phyloP scores from a whole-genome alignment of 2,329 filamentous ascomycete species.

The Delphinella strobiligena region DNA sequence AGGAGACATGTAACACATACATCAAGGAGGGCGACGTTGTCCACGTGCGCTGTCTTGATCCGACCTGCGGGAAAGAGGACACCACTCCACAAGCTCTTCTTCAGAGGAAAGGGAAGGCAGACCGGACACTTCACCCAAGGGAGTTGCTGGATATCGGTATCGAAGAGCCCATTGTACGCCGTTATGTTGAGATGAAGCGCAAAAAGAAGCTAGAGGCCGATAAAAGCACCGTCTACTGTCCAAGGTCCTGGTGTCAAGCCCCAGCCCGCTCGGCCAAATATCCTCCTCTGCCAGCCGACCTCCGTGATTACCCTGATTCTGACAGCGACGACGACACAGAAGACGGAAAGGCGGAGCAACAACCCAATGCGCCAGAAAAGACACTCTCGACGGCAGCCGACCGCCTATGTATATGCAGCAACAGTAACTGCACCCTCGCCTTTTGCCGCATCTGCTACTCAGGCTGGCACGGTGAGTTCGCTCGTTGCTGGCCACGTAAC shows the following conservation, averaged over 20 bases:
- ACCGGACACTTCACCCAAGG: conserved; percentile 62
- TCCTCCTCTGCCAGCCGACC: conserved; percentile 31
- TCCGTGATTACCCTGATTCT: conserved; percentile 27
- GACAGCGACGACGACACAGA: conserved; percentile 23
- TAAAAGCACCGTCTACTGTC: conserved; percentile 85
- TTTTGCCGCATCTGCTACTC: conserved; percentile 68
- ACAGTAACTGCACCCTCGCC: conserved; percentile 68
- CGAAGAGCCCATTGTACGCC: conserved; percentile 56
- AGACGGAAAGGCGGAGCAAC: neutral
- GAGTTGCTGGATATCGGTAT: conserved; percentile 52
- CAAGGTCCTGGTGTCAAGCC: conserved; percentile 82
- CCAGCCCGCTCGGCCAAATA: conserved; percentile 53
- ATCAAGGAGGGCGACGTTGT: conserved; percentile 76
- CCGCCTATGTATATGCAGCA: conserved; percentile 70
- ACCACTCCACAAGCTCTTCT: conserved; percentile 12
- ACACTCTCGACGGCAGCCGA: conserved; percentile 32
- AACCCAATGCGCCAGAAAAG: neutral
- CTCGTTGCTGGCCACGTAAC: conserved; percentile 55
- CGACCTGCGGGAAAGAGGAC: conserved; percentile 59
- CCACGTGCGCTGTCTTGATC: conserved; percentile 67
- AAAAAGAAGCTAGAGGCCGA: conserved; percentile 88
- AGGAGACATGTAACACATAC: conserved; percentile 79
- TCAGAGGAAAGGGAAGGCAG: conserved; percentile 37
- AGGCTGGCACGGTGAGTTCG: conserved; percentile 89
- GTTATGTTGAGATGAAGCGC: conserved; percentile 82